Base-by-base conservation (phyloP, 2,329 filamentous ascomycete genomes). In the Akanthomyces muscarius region DNA sequence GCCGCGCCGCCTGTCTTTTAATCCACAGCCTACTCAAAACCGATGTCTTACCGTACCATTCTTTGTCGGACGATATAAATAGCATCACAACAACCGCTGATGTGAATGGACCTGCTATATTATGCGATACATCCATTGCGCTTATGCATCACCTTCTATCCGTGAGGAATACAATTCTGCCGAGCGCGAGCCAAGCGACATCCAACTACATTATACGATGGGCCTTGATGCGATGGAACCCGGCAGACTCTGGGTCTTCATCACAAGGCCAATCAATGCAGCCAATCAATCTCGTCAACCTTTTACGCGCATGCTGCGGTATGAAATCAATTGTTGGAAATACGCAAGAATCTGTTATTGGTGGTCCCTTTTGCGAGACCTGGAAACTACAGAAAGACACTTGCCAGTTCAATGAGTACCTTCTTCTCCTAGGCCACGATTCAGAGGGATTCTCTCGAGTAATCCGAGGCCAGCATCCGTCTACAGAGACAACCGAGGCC, bases 151-250 rank as follows among this genome's bases (percentile, higher is more conserved):
- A 84, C 61, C 74, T 96, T 48, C 79, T 95, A 42, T 83, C 87
- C 62, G 78, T 86, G 47, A 85, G 86, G 59, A 87, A 89, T 67
- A 81, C 84, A 33, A 83, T 88, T 69, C 86, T 89, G 51, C 89
- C 91, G 1, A 88, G 85, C 63, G 84, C 85, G 42, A 90, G 85
- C 67, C 84, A 87, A 67, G 80, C 81, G 45, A 89, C 87, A 4
- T 87, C 86, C 44, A 89, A 86, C 66, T 86, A 90, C 69, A 83
- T 95, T 42, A 84, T 95, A 62, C 83, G 87, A 68, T 99, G 95
- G 95, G 74, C 95, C 1, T 87, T 92, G 68, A 83, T 87, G 41
- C 88, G 84, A 69, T 99, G 94, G 92, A 87, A 87, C 67, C 89
- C 92, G 67, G 87, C 21, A 6, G 23, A 57, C 4, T 21, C 57